phyloP scores from a whole-genome alignment of 108 stramenopile species.

The Bacterosira constricta region DNA sequence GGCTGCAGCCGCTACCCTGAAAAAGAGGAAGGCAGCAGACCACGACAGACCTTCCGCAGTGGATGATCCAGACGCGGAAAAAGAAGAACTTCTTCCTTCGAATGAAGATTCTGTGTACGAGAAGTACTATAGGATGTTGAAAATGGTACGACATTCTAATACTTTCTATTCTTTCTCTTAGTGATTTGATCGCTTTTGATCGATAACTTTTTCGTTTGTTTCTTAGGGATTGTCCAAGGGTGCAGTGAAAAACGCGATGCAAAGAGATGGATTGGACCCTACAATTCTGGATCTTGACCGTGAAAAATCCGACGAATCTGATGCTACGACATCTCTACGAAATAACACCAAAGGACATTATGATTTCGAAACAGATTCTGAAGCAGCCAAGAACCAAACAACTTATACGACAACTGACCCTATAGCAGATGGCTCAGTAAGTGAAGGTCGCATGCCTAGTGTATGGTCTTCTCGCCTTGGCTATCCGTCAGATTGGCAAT shows the following conservation, averaged over 20 bases:
- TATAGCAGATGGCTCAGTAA: not conserved
- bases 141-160: slow-evolving; percentile 38
- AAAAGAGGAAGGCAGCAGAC: not conserved
- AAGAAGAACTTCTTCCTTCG: not conserved
- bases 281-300: slow-evolving; percentile 55
- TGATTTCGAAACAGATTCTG: not conserved
- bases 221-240: slow-evolving; percentile 52
- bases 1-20: not conserved
- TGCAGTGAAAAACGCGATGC: slow-evolving; percentile 68
- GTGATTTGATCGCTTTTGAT: not conserved
- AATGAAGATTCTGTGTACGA: not conserved
- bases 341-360: not conserved
- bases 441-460: not conserved
- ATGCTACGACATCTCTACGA: not conserved
- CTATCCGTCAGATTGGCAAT: slow-evolving; percentile 3
- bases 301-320: slow-evolving; percentile 53
- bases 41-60: not conserved
- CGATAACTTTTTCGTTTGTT: not conserved
- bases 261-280: slow-evolving; percentile 65
- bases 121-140: not conserved
- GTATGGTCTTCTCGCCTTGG: not conserved
- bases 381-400: too few species aligned
- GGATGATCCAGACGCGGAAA: slow-evolving; percentile 11
- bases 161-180: not conserved
- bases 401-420: not conserved